phyloP scores from a whole-genome alignment of 768 basidiomycete genomes.

The Botryobasidium botryosum region DNA sequence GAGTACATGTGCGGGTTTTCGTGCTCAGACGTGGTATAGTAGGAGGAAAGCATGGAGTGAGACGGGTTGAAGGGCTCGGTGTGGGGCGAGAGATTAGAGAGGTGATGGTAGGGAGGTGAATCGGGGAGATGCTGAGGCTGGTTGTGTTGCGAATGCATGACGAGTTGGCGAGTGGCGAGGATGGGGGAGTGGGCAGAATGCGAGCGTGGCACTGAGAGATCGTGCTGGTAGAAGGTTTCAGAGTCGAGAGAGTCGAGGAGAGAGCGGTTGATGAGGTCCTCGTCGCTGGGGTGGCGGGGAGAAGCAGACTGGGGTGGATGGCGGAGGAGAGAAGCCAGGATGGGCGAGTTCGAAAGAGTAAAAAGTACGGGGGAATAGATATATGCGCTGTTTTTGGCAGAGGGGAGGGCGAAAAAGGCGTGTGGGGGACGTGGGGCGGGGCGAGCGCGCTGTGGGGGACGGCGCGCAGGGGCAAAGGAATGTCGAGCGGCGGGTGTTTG shows the following conservation, averaged over 20 bases:
- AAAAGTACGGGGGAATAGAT: too few relatives aligned
- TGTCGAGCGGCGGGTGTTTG: too few relatives aligned
- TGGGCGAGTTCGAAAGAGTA: slow-evolving; percentile 2
- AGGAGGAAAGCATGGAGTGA: too few relatives aligned
- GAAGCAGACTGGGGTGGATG: slow-evolving; percentile 11
- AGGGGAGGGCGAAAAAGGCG: slow-evolving; percentile 1
- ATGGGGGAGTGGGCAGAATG: slow-evolving; percentile 1
- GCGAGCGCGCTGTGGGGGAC: too few relatives aligned
- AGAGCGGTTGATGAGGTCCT: slow-evolving; percentile 77
- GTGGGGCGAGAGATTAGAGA: too few relatives aligned
- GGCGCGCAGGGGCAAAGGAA: too few relatives aligned
- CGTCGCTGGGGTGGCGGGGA: slow-evolving; percentile 28
- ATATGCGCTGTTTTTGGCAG: too few relatives aligned
- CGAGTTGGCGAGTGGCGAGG: slow-evolving; percentile 34
- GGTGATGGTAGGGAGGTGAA: slow-evolving; percentile 28
- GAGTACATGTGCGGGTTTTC: too few relatives aligned
- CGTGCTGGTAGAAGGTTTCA: too few relatives aligned
- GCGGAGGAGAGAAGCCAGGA: slow-evolving; percentile 4
- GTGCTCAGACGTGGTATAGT: too few relatives aligned
- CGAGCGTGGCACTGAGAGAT: too few relatives aligned
- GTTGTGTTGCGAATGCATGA: slow-evolving; percentile 29
- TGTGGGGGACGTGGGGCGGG: neutral
- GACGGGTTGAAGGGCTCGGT: too few relatives aligned
- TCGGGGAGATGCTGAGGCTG: slow-evolving; percentile 30
- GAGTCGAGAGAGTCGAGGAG: slow-evolving; percentile 65